phyloP scores from a whole-genome alignment of 2,329 filamentous ascomycete genomes.

The Exophiala aquamarina region DNA sequence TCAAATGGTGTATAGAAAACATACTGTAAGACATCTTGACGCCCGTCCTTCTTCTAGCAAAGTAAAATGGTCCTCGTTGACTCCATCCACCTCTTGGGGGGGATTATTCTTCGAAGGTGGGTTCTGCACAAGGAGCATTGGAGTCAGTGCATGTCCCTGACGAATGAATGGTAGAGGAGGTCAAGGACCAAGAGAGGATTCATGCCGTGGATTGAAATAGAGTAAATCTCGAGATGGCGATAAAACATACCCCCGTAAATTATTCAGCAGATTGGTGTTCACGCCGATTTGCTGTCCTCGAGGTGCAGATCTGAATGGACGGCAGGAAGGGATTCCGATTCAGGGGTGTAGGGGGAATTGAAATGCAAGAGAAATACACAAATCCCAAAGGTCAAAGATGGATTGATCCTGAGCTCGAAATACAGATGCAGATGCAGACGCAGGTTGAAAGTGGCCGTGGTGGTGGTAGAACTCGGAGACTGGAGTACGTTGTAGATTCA shows the following conservation, averaged over 20 bases:
- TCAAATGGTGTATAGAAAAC: constrained; percentile 2
- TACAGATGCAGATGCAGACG: no score
- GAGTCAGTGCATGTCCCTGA: no score
- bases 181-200: no score
- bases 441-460: background rate
- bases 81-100: constrained; percentile 6
- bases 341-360: no score
- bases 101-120: no score
- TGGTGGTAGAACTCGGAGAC: background rate
- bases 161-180: no score
- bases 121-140: no score
- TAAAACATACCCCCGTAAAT: constrained; percentile 20
- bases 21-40: constrained; percentile 25
- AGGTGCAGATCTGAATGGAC: background rate
- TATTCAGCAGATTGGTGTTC: constrained; percentile 19
- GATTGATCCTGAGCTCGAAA: background rate
- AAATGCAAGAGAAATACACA: background rate
- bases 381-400: background rate
- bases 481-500: background rate
- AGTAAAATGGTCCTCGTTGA: constrained; percentile 12
- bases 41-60: constrained; percentile 12
- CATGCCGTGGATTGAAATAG: no score
- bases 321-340: background rate
- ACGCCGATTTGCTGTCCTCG: no score
- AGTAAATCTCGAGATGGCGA: constrained; percentile 6